These are phyloP conservation scores for Xylaria sp. DNA, from an alignment of 2,329 filamentous ascomycete genomes.

Conservation along the genomic window DNA sequence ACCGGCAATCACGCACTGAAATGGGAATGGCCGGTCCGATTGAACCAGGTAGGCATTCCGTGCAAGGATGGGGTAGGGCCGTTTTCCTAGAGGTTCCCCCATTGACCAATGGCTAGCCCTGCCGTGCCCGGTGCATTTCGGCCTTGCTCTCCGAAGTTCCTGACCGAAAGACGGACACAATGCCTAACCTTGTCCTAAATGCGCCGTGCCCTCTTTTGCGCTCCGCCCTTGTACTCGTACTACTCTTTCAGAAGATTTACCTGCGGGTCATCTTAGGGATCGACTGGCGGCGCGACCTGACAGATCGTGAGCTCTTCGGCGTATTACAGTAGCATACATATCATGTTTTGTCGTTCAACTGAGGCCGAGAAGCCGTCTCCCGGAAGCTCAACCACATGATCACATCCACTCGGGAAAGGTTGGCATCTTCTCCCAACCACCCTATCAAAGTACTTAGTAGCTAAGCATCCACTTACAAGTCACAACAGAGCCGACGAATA, in stretches of 20 bases:
- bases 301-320: background rate
- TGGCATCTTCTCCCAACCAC: too few species aligned
- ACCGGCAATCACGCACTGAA: background rate
- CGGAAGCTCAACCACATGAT: too few species aligned
- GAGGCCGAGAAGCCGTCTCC: background rate
- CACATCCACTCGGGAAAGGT: too few species aligned
- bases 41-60: conserved; percentile 7
- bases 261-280: background rate
- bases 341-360: background rate
- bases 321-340: background rate
- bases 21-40: conserved; percentile 7
- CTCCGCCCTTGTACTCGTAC: background rate
- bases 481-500: background rate
- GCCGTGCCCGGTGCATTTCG: conserved; percentile 27
- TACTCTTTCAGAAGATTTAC: background rate
- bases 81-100: conserved; percentile 23
- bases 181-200: background rate
- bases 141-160: conserved; percentile 22
- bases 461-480: background rate
- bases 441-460: background rate
- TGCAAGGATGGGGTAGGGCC: conserved; percentile 28
- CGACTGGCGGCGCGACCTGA: background rate
- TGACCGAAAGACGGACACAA: conserved; percentile 8
- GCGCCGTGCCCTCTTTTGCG: background rate
- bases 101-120: conserved; percentile 32